Evolutionary conservation across 495 filamentous ascomycete genomes (phyloP), one percentile per base, ranked within the genome.

Genomic region (Aspergillus cristatus): DNA sequence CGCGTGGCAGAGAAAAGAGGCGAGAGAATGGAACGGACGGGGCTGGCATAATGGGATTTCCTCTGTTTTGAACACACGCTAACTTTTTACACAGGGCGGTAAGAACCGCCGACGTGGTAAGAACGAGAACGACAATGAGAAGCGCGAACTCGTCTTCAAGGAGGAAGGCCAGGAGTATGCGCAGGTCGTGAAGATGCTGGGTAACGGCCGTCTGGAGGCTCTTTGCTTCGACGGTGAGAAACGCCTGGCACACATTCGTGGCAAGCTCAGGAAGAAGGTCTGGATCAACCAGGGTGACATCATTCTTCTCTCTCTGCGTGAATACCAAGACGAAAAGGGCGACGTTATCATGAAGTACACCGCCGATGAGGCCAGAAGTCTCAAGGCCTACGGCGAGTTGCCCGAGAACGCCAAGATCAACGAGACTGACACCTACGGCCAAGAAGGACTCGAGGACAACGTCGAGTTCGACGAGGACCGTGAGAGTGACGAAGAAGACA

Each of bases 61-160:
- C n/a, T 6, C 28, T 11, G 22, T n/a, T n/a, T n/a, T n/a, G 24
- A 35, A 28, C 34, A 44, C 28, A 46, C 41, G 40, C 54, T 62
- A 43, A 61, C 44, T 42, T 17, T 41, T 11, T 34, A n/a, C 47
- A 67, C 53, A 96, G 84, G 91, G 91, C 62, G 91, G 91, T 74
- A 98, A 97, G 76, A 98, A 98, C 68, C 72, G 91, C 60, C 79
- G 91, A 71, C 82, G 91, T 67, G 91, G 91, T 67, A 98, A 97
- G 86, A 98, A 98, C 76, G 91, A 98, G 74, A 97, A 96, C 74
- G 88, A 93, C 73, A 95, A 95, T 57, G 90, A 96, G 73, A 96
- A 96, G 79, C 91, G 91, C 58, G 91, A 98, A 66, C 76, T 98
- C 37, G 85, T 85, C 43, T 98, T 97, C 80, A 96, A 96, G 67